phyloP scores from a whole-genome alignment of 2,329 filamentous ascomycete genomes.

The Zasmidium angulare region DNA sequence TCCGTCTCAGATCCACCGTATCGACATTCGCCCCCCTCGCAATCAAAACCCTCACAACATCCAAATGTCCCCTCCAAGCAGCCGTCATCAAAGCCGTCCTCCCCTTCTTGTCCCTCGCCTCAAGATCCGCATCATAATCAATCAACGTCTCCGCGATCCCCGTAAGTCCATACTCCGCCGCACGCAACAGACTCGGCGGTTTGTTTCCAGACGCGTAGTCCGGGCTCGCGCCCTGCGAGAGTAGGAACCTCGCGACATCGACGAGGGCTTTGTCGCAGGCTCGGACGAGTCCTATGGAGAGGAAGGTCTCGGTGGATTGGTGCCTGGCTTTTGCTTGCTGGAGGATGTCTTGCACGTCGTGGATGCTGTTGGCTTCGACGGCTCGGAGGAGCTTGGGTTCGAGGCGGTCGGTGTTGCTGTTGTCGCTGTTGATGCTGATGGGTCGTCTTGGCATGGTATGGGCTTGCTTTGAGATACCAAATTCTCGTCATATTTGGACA shows the following conservation, averaged over 20 bases:
- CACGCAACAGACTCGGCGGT: conserved; percentile 21
- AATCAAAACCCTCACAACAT: conserved; percentile 41
- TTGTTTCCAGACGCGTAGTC: conserved; percentile 30
- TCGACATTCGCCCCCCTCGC: conserved; percentile 25
- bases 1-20: conserved; percentile 21
- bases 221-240: conserved; percentile 40
- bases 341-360: conserved; percentile 35
- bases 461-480: background rate
- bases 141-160: conserved; percentile 19
- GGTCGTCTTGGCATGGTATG: conserved; percentile 15
- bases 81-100: conserved; percentile 46
- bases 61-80: conserved; percentile 42
- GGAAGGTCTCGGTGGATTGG: conserved; percentile 40
- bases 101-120: conserved; percentile 45
- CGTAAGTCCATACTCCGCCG: conserved; percentile 20
- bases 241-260: conserved; percentile 33
- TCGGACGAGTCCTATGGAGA: conserved; percentile 42
- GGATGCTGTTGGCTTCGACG: conserved; percentile 39
- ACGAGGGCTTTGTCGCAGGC: conserved; percentile 39
- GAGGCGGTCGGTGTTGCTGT: conserved; percentile 31
- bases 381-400: conserved; percentile 45
- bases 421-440: conserved; percentile 18
- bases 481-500: background rate
- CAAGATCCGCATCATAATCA: conserved; percentile 21
- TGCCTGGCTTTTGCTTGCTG: conserved; percentile 36